phyloP scores from a whole-genome alignment of 768 basidiomycete genomes.

The Tricholoma terreum region DNA sequence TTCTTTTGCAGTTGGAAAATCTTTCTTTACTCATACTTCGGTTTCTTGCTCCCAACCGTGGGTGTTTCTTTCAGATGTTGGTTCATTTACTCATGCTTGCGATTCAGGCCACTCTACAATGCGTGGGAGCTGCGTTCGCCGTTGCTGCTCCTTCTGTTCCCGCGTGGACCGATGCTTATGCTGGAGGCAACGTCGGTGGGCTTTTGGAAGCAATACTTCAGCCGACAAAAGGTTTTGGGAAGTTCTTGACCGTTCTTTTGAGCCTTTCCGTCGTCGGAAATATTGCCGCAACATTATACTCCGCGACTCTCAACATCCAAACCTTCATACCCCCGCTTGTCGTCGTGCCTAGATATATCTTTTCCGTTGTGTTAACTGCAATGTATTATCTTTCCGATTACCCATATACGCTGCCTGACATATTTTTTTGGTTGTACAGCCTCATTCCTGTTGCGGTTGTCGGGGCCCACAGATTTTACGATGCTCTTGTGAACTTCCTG shows the following conservation, averaged over 20 bases:
- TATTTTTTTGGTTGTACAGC: slow-evolving; percentile 29
- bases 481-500: slow-evolving; percentile 69
- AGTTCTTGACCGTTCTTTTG: slow-evolving; percentile 77
- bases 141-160: slow-evolving; percentile 54
- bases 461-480: slow-evolving; percentile 71
- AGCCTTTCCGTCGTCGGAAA: slow-evolving; percentile 81
- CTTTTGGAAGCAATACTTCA: slow-evolving; percentile 67
- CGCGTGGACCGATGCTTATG: slow-evolving; percentile 59
- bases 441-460: slow-evolving; percentile 73
- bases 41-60: slow-evolving; percentile 60
- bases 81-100: not conserved
- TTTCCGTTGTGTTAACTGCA: slow-evolving; percentile 67
- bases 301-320: slow-evolving; percentile 71
- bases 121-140: slow-evolving; percentile 63
- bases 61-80: slow-evolving; percentile 3
- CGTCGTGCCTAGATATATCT: slow-evolving; percentile 69
- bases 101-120: slow-evolving; percentile 40
- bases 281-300: slow-evolving; percentile 82
- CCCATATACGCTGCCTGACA: not conserved
- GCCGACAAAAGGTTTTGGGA: slow-evolving; percentile 71
- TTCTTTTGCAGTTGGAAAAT: slow-evolving; percentile 50
- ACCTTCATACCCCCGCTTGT: slow-evolving; percentile 58
- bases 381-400: slow-evolving; percentile 39
- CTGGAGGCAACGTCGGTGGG: slow-evolving; percentile 61
- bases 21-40: slow-evolving; percentile 67